phyloP scores from a whole-genome alignment of 2,329 filamentous ascomycete genomes.

The Volutella citrinella region DNA sequence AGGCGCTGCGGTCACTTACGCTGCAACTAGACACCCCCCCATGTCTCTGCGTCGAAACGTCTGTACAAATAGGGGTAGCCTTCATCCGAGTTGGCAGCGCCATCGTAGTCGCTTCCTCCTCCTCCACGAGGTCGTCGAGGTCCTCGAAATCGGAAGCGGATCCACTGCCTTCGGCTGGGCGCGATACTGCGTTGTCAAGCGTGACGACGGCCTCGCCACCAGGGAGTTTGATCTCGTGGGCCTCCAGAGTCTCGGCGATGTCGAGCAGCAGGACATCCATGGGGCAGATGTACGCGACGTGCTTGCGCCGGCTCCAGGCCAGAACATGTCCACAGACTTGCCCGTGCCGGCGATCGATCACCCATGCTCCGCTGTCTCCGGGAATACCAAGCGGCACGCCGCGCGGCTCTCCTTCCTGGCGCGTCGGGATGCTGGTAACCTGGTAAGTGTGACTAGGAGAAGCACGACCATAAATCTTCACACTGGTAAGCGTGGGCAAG shows the following conservation, averaged over 20 bases:
- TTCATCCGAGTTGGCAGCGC: constrained; percentile 11
- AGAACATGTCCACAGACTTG: constrained; percentile 86
- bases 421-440: constrained; percentile 42
- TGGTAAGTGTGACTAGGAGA: constrained; percentile 74
- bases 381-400: constrained; percentile 60
- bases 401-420: constrained; percentile 14
- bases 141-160: constrained; percentile 26
- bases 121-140: constrained; percentile 27
- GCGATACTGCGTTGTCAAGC: constrained; percentile 16
- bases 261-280: constrained; percentile 90
- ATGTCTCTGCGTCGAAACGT: constrained; percentile 4
- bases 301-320: constrained; percentile 78
- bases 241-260: constrained; percentile 75
- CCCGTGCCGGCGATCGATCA: constrained; percentile 76
- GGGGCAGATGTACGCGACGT: constrained; percentile 86
- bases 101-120: constrained; percentile 18
- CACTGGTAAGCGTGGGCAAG: constrained; percentile 71
- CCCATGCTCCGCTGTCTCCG: constrained; percentile 91
- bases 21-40: constrained; percentile 13
- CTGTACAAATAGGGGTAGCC: no score
- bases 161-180: not conserved
- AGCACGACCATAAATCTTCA: constrained; percentile 81
- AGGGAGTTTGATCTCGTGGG: constrained; percentile 67
- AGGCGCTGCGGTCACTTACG: constrained; percentile 19
- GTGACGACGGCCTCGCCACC: constrained; percentile 48